Base-by-base conservation (phyloP, 2,329 filamentous ascomycete genomes). In the Pseudocercospora crystallina region DNA sequence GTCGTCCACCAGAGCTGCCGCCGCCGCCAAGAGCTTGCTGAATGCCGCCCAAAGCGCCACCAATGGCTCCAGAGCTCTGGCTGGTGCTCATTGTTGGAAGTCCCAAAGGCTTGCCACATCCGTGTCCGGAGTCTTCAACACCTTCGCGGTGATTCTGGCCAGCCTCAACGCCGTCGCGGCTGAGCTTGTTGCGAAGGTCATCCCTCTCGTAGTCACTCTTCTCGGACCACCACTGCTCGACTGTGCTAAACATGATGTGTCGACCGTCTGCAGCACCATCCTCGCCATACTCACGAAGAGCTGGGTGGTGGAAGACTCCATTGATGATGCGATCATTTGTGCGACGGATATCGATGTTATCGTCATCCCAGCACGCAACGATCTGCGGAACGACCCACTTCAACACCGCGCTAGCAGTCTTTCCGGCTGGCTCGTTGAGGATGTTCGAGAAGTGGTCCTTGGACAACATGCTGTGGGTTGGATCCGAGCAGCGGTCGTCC, bases 361-460 rank as follows among this genome's bases (percentile, higher is more conserved):
- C 84, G 59, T 96, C 80, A 63, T 96, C 91, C 83, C 91, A 95
- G 62, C 86, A 88, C 32, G 87, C 76, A 75, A 96, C 94, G 54
- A 96, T 75, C 69, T 95, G 90, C 8, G 92, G 92, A 11, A 96
- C 89, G 15, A 86, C 55, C 89, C 90, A 96, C 50, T 81, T 82
- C 37, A 96, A 76, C 41, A 91, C 83, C 62, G 85, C 82, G 57
- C 86, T 87, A 20, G 91, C 90, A 53, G 90, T 82, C 63, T 86
- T 86, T 49, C 91, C 91, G 39, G 90, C 91, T 37, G 90, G 81
- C 67, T 96, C 90, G 68, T 96, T 96, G 53, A 96, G 80, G 30
- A 86, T 77, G 65, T 95, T 95, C 57, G 86, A 88, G 70, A 96
- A 96, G 72, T 96, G 91, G 64, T 96, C 91, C 75, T 96, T 96